Conservation (phyloP, 805 yeast species). For the Saccharomyces paradoxus region DNA sequence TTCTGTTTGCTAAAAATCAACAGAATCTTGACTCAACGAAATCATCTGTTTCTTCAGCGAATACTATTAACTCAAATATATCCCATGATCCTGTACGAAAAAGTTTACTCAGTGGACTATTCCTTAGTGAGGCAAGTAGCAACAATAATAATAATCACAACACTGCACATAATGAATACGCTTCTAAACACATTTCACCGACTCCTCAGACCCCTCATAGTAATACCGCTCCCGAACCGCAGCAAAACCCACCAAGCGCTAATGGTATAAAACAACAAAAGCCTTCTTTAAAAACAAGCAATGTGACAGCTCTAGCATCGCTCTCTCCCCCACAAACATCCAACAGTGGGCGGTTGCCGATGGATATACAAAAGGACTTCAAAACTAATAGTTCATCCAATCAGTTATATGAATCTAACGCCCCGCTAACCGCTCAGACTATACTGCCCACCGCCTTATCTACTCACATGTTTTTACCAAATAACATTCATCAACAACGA, state of each 20-base stretch:
- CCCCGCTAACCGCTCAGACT: conserved; percentile 53
- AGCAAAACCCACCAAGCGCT: background rate
- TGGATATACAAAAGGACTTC: background rate
- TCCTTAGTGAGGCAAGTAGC: conserved; percentile 15
- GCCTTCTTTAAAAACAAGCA: conserved; percentile 16
- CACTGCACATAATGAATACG: background rate
- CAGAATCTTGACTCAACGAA: conserved; percentile 3
- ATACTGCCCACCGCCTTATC: conserved; percentile 52
- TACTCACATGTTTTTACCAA: conserved; percentile 55
- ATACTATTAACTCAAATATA: conserved; percentile 2
- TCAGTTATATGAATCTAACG: conserved; percentile 40
- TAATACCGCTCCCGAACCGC: background rate
- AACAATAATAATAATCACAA: conserved; percentile 1
- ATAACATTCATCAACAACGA: conserved; percentile 29
- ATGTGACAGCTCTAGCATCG: conserved; percentile 24
- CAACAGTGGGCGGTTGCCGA: background rate
- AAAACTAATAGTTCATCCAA: background rate
- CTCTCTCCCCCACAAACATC: conserved; percentile 20
- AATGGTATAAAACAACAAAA: conserved; percentile 2
- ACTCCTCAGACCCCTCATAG: background rate
- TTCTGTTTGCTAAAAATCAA: conserved; percentile 18
- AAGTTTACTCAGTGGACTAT: conserved; percentile 27
- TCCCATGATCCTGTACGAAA: conserved; percentile 18
- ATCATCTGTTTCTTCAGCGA: conserved; percentile 1
- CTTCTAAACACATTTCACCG: background rate